phyloP scores from a whole-genome alignment of 495 filamentous ascomycete genomes.

The Neurospora tetrasperma region DNA sequence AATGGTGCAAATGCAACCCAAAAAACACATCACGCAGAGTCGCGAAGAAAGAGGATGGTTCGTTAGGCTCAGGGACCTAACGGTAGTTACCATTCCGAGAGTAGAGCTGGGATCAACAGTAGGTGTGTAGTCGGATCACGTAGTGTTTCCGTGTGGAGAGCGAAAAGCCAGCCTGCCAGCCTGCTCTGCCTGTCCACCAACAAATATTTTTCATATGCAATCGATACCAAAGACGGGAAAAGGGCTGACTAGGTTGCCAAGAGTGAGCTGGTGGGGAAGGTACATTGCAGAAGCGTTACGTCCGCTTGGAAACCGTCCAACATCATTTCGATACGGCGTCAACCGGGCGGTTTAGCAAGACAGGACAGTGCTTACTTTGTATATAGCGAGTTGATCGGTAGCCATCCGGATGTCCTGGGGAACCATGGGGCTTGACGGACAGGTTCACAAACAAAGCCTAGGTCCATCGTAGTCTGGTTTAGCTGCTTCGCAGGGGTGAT shows the following conservation, averaged over 20 bases:
- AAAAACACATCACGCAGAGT: not conserved
- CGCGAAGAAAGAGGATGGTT: not conserved
- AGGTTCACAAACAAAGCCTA: not conserved
- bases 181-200: not conserved
- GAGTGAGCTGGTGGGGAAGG: not conserved
- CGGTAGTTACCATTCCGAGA: not conserved
- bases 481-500: not conserved
- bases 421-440: not conserved
- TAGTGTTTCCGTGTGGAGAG: not conserved
- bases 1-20: not conserved
- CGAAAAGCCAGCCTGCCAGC: not conserved
- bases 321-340: not conserved
- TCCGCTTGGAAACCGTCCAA: not conserved
- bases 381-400: not conserved
- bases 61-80: not conserved
- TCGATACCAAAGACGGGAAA: not conserved
- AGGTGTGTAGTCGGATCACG: not conserved
- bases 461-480: not conserved
- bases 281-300: not conserved
- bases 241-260: not conserved
- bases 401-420: not conserved
- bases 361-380: not conserved
- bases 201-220: not conserved
- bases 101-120: not conserved
- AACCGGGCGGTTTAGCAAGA: not conserved